These are phyloP conservation scores for Hermanozyma aechmeae DNA, from an alignment of 805 yeast species.

Conservation along the genomic window DNA sequence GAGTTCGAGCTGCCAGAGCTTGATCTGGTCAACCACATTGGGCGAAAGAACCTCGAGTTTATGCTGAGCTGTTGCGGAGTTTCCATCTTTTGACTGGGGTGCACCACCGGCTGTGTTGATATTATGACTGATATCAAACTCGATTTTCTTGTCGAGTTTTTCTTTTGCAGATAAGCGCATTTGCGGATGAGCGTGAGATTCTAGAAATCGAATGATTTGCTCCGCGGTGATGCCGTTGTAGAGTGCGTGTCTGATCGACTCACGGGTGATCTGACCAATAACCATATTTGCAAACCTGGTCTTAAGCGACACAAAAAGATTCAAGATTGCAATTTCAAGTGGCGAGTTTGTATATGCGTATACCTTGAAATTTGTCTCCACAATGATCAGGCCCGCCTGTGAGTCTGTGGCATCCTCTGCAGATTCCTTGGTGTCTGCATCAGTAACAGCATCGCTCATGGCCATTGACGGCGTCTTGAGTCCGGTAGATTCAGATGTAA, in stretches of 20 bases:
- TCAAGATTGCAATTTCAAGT: constrained; percentile 84
- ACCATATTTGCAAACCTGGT: constrained; percentile 88
- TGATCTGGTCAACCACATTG: constrained; percentile 93
- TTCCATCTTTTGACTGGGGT: constrained; percentile 21
- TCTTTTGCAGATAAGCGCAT: constrained; percentile 72
- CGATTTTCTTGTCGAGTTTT: constrained; percentile 54
- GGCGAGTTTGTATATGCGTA: constrained; percentile 94
- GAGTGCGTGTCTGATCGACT: constrained; percentile 78
- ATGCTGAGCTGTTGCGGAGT: constrained; percentile 32
- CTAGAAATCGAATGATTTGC: constrained; percentile 82
- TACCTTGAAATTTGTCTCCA: constrained; percentile 89
- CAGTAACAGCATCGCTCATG: constrained; percentile 52
- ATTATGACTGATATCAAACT: constrained; percentile 45
- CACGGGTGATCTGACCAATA: constrained; percentile 87
- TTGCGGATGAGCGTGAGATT: constrained; percentile 90
- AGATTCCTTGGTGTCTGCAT: constrained; percentile 13
- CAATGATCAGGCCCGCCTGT: constrained; percentile 61
- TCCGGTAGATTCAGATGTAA: constrained; percentile 75
- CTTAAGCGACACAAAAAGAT: constrained; percentile 76
- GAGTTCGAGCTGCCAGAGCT: constrained; percentile 91
- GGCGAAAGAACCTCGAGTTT: constrained; percentile 72
- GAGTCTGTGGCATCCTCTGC: constrained; percentile 5
- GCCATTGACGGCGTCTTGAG: constrained; percentile 67
- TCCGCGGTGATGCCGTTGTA: constrained; percentile 89
- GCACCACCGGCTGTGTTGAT: constrained; percentile 37